Conservation (phyloP, 164 flowering plant genomes). For the Euptelea pleiosperma region DNA sequence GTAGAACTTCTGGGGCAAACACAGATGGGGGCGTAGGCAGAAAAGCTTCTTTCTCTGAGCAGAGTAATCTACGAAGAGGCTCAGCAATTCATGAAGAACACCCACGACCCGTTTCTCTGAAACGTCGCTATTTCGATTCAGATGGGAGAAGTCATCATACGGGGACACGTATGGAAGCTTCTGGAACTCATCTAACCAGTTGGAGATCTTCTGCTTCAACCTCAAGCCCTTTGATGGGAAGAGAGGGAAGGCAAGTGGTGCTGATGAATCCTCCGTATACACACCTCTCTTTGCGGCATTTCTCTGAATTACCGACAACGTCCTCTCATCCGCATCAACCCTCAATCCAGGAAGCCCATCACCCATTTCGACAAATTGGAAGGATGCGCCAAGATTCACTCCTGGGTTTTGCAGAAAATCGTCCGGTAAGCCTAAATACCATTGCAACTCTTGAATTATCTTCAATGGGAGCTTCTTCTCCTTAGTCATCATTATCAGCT, state of each 20-base stretch:
- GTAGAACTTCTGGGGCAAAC: conserved; percentile 78
- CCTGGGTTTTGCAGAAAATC: conserved; percentile 39
- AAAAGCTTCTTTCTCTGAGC: conserved; percentile 69
- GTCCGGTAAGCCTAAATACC: conserved; percentile 84
- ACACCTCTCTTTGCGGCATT: conserved; percentile 46
- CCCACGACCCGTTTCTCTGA: conserved; percentile 81
- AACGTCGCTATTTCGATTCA: conserved; percentile 58
- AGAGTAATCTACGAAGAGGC: conserved; percentile 74
- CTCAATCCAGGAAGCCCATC: conserved; percentile 61
- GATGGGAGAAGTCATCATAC: conserved; percentile 52
- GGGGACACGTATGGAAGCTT: conserved; percentile 79
- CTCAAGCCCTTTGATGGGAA: conserved; percentile 78
- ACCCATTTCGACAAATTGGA: conserved; percentile 58
- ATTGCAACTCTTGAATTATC: conserved; percentile 65
- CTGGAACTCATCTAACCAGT: conserved; percentile 73
- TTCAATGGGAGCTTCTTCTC: conserved; percentile 61
- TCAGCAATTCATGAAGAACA: conserved; percentile 73
- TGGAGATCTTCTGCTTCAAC: conserved; percentile 61
- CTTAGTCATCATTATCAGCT: conserved; percentile 65
- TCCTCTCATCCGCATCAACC: conserved; percentile 35
- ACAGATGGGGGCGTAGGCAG: conserved; percentile 57
- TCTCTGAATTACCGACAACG: conserved; percentile 51
- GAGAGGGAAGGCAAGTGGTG: conserved; percentile 47
- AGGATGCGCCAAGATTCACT: conserved; percentile 39
- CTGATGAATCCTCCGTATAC: conserved; percentile 26